Conservation (phyloP, 306 rosid species). For the Begonia masoniana region DNA sequence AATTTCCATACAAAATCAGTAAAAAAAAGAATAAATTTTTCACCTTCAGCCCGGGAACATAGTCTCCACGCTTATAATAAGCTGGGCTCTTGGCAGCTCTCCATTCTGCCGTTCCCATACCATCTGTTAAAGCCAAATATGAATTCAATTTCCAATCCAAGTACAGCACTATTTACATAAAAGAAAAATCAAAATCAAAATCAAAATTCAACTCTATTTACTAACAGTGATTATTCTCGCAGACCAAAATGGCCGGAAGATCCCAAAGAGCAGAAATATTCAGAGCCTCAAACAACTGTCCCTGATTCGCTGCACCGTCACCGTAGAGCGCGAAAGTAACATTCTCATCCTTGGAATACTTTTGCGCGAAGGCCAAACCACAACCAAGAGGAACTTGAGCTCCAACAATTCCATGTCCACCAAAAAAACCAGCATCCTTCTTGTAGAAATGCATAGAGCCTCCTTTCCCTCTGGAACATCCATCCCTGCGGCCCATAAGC, state of each 20-base stretch:
- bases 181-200: neutral
- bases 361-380: conserved; percentile 82
- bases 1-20: neutral
- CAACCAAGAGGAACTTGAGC: conserved; percentile 86
- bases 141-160: neutral
- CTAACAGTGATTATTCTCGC: conserved; percentile 97
- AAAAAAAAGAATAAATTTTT: neutral
- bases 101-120: conserved; percentile 99
- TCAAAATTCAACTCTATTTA: neutral
- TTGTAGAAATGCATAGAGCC: conserved; percentile 93
- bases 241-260: conserved; percentile 86
- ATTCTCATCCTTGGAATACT: conserved; percentile 57
- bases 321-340: conserved; percentile 76
- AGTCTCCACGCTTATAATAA: conserved; percentile 93
- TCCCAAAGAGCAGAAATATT: conserved; percentile 92
- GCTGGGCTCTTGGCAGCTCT: conserved; percentile 83
- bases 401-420: conserved; percentile 95
- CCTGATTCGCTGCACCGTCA: conserved; percentile 96
- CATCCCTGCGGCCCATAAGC: conserved; percentile 69
- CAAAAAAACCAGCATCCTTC: conserved; percentile 61
- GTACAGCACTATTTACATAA: no score
- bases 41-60: conserved; percentile 91
- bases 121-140: conserved; percentile 30
- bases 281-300: conserved; percentile 86
- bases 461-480: conserved; percentile 79